Percentiles rank a stretch among this genome's conserved stretches.
These are phyloP conservation scores for Sungouiella thailandica DNA, from an alignment of 805 yeast genomes.

Conservation along the genomic window DNA sequence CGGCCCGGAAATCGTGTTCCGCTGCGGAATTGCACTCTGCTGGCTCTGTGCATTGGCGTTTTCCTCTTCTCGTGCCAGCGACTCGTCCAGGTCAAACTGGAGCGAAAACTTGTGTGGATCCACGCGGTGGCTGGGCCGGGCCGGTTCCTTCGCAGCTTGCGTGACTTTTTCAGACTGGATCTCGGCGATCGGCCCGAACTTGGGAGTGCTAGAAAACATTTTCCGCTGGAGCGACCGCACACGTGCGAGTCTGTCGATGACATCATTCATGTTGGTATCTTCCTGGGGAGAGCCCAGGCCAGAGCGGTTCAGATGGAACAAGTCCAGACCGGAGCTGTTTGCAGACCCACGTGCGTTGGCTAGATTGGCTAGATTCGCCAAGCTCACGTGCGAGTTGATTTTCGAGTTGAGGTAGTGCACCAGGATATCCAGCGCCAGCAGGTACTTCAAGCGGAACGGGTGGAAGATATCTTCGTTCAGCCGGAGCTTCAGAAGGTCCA, in stretches of 20 bases:
- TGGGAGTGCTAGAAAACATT: slow-evolving; percentile 11
- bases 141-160: not conserved
- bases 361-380: slow-evolving; percentile 18
- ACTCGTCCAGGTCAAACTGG: not conserved
- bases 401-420: slow-evolving; percentile 33
- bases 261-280: slow-evolving; percentile 13
- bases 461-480: slow-evolving; percentile 32
- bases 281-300: slow-evolving; percentile 12
- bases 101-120: slow-evolving; percentile 1
- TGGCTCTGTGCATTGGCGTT: slow-evolving; percentile 6
- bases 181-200: slow-evolving; percentile 13
- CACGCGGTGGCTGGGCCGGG: not conserved
- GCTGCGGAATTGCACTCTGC: not conserved
- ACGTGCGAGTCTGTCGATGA: slow-evolving; percentile 11
- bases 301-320: slow-evolving; percentile 2
- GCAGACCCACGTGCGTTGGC: slow-evolving; percentile 11
- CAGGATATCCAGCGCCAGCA: slow-evolving; percentile 35
- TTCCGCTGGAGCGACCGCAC: slow-evolving; percentile 15
- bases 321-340: slow-evolving; percentile 21
- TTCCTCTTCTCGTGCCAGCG: slow-evolving; percentile 13
- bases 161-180: slow-evolving; percentile 6
- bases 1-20: slow-evolving; percentile 2
- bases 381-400: slow-evolving; percentile 35
- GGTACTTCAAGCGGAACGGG: slow-evolving; percentile 36
- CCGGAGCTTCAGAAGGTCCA: slow-evolving; percentile 32